Percentiles rank a stretch among this genome's conserved stretches.
Evolutionary conservation across 768 basidiomycete species (phyloP).

Genomic region (Mycena alexandri): DNA sequence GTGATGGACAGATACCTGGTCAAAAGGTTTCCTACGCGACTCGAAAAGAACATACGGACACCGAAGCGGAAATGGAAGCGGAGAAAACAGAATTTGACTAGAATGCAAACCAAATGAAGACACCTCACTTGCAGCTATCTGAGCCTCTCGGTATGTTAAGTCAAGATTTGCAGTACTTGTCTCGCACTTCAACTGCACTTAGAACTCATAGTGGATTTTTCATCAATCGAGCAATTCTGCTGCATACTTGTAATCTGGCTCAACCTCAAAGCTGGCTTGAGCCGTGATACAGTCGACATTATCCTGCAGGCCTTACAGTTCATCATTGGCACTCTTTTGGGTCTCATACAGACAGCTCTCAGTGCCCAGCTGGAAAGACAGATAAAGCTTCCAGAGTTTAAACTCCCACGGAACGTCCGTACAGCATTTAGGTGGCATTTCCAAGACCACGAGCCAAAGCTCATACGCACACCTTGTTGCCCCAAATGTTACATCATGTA

Average conservation of each 20-base stretch:
- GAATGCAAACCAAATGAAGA: too few species aligned
- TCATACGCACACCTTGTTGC: conserved; percentile 20
- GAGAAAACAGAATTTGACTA: too few species aligned
- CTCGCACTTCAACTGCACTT: too few species aligned
- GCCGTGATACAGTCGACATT: conserved; percentile 3
- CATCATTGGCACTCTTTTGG: conserved; percentile 10
- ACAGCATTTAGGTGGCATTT: background rate
- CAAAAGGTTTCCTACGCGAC: too few species aligned
- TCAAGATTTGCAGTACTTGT: too few species aligned
- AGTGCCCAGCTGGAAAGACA: conserved; percentile 2
- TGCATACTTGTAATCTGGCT: conserved; percentile 15
- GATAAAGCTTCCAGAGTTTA: conserved; percentile 10
- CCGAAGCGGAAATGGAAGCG: too few species aligned
- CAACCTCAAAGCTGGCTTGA: conserved; percentile 7
- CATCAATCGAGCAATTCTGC: background rate
- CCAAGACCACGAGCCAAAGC: conserved; percentile 19
- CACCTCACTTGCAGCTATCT: too few species aligned
- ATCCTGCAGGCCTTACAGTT: conserved; percentile 17
- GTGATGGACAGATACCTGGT: too few species aligned
- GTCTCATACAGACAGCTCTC: background rate
- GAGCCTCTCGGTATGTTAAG: too few species aligned
- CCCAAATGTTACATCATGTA: conserved; percentile 18
- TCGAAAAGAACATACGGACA: too few species aligned
- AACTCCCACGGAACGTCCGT: conserved; percentile 12
- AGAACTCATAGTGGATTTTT: too few species aligned